phyloP scores from a whole-genome alignment of 129 eudicot species.

The Chrysanthemum seticuspe region DNA sequence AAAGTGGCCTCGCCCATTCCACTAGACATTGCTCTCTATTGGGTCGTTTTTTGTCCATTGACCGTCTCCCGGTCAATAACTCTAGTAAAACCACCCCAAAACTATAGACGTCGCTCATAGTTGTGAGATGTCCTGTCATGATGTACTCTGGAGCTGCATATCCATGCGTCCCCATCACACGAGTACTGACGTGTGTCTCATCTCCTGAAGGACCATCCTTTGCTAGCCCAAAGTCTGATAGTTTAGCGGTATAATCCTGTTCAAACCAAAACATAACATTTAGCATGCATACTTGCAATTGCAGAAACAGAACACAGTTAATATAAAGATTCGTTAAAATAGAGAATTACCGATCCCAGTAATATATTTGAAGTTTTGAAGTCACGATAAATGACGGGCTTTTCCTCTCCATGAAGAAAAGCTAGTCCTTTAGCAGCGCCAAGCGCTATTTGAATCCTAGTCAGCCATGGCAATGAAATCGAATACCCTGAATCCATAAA shows the following conservation, averaged over 20 bases:
- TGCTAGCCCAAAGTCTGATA: conserved; percentile 92
- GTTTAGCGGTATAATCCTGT: conserved; percentile 73
- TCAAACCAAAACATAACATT: background rate
- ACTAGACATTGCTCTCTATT: conserved; percentile 50
- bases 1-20: conserved; percentile 57
- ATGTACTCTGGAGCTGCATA: conserved; percentile 93
- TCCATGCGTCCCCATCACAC: conserved; percentile 89
- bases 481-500: conserved; percentile 55
- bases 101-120: conserved; percentile 58
- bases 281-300: conserved; percentile 13
- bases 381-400: conserved; percentile 86
- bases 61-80: conserved; percentile 51
- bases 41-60: conserved; percentile 61
- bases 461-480: conserved; percentile 77
- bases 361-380: conserved; percentile 87
- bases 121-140: conserved; percentile 81
- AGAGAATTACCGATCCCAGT: conserved; percentile 58
- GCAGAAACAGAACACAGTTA: background rate
- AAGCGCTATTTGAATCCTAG: conserved; percentile 71
- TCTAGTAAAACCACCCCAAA: conserved; percentile 63
- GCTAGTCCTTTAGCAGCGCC: conserved; percentile 95
- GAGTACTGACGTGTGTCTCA: conserved; percentile 73
- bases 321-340: background rate
- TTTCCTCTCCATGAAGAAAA: conserved; percentile 83
- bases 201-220: conserved; percentile 90